Evolutionary conservation across 768 basidiomycete genomes (phyloP), one percentile per base, ranked within the genome.

Genomic region (Lactarius hatsudake): DNA sequence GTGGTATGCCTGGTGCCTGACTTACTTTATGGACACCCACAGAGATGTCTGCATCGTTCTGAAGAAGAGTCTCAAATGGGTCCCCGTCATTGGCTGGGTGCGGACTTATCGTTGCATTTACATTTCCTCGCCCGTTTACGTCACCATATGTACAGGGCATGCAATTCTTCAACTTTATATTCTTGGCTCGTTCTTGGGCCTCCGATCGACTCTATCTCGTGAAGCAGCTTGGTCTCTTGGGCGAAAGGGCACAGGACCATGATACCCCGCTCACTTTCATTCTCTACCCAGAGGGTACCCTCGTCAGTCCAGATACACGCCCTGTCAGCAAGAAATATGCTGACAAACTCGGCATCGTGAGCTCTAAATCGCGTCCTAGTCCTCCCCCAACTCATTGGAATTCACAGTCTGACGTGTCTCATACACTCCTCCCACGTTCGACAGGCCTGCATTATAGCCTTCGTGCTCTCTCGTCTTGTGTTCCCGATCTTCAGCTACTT

Each of bases 241-340:
- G 89, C 1, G 82, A 81, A 61, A 82, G 83, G 38, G 88, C 90
- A n/a, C 85, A 90, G 73, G 77, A 82, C 60, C 81, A 86, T 73
- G 83, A 89, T 69, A 85, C 82, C 30, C 90, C 93, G 0, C 80
- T 97, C 53, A 87, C 89, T 68, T 86, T 96, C 72, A 81, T 98
- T 63, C 82, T 98, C 56, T 98, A 96, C 75, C 97, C 97, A 0
- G 97, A 99, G 76, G 97, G 97, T 36, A 98, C 96, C 5, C 87
- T 98, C 32, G 90, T 96, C 17, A 94, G 93, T 76, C 83, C 85
- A 69, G 81, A 94, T 68, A 98, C 96, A 5, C 78, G 93, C 57
- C 94, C 93, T 0, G 81, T 90, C 71, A 95, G 91, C 76, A 87
- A 86, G 78, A 89, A 88, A 72, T 98, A 87, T 74, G 94, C 96